Percentiles rank a stretch among this genome's conserved stretches.
Conservation (phyloP, 2,329 filamentous ascomycete genomes). For the Pestalotiopsis sp. region DNA sequence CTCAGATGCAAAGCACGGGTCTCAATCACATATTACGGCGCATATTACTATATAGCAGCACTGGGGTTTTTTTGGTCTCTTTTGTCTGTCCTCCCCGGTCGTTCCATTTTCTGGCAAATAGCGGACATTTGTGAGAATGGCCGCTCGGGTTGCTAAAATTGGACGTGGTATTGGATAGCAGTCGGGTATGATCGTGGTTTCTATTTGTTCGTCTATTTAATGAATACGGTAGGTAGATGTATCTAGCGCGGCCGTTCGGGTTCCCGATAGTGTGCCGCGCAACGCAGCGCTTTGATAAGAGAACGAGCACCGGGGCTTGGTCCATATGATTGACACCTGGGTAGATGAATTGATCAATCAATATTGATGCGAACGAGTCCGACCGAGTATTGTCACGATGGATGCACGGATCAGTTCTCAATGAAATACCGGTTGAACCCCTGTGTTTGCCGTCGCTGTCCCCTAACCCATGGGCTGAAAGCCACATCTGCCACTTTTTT, state of each 20-base stretch:
- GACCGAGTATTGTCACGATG: too few relatives aligned
- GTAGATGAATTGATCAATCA: too few relatives aligned
- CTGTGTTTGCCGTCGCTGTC: neutral
- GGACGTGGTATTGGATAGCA: conserved; percentile 1
- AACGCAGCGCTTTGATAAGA: neutral
- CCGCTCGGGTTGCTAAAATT: conserved; percentile 7
- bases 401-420: too few relatives aligned
- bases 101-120: neutral
- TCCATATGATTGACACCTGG: too few relatives aligned
- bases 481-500: neutral
- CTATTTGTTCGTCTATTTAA: neutral
- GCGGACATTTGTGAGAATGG: neutral
- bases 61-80: neutral
- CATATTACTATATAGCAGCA: neutral
- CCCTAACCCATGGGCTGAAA: neutral
- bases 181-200: neutral
- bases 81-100: neutral
- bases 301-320: neutral
- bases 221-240: neutral
- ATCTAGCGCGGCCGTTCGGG: neutral
- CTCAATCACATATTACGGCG: conserved; percentile 3
- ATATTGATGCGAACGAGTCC: too few relatives aligned
- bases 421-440: neutral
- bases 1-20: neutral
- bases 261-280: neutral